Evolutionary conservation across 495 filamentous ascomycete genomes (phyloP).

Genomic region (Elaphomyces granulatus): DNA sequence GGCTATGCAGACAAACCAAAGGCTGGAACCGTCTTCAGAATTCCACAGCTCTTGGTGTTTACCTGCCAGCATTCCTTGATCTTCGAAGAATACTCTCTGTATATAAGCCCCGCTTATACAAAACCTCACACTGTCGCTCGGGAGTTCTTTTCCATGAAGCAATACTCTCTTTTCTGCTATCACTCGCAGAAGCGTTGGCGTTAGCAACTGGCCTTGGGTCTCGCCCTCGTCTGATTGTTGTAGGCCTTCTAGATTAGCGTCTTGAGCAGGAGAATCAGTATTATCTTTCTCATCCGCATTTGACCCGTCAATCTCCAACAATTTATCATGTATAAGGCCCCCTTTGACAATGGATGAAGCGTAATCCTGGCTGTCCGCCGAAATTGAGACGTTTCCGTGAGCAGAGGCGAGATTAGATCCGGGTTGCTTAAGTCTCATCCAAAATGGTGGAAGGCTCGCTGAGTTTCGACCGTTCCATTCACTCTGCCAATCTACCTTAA

Average conservation of each 20-base stretch:
- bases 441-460: slow-evolving; percentile 44
- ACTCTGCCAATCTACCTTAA: slow-evolving; percentile 39
- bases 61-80: slow-evolving; percentile 6
- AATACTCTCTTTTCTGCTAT: background rate
- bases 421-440: slow-evolving; percentile 37
- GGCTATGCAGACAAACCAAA: slow-evolving; percentile 43
- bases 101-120: slow-evolving; percentile 1
- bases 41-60: slow-evolving; percentile 8
- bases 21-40: slow-evolving; percentile 16
- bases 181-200: background rate
- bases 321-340: background rate
- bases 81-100: slow-evolving; percentile 6
- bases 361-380: background rate
- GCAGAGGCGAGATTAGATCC: slow-evolving; percentile 4
- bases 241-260: background rate
- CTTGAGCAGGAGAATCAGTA: slow-evolving; percentile 7
- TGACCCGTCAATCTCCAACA: background rate
- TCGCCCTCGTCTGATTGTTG: slow-evolving; percentile 1
- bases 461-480: slow-evolving; percentile 42
- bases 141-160: background rate
- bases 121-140: slow-evolving; percentile 5
- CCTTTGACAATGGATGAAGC: background rate
- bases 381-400: background rate
- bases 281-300: slow-evolving; percentile 5
- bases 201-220: background rate